phyloP scores from a whole-genome alignment of 1,284 basidiomycete species.

The Leccinum griseonigrum region DNA sequence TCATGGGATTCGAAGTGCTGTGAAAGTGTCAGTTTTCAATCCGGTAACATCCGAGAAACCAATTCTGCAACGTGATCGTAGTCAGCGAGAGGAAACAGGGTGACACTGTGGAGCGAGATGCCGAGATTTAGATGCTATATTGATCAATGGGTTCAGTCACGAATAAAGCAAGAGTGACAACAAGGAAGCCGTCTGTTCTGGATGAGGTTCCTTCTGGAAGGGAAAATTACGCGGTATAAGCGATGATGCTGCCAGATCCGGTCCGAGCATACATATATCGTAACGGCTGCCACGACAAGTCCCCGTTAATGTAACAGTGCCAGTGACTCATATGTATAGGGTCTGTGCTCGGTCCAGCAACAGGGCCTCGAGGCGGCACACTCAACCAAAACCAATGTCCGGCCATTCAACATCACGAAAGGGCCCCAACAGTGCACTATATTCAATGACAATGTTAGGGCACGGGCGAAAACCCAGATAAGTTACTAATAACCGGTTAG shows the following conservation, averaged over 20 bases:
- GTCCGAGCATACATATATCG: conserved; percentile 1
- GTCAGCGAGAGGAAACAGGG: conserved; percentile 58
- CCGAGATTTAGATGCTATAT: conserved; percentile 40
- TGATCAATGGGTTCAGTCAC: conserved; percentile 57
- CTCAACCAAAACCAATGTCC: no score
- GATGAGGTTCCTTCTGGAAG: conserved; percentile 51
- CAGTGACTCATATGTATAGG: no score
- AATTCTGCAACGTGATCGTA: conserved; percentile 46
- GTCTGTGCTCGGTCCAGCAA: no score
- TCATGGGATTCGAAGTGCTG: conserved; percentile 3
- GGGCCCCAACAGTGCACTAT: no score
- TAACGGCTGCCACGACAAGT: no score
- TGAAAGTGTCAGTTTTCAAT: neutral
- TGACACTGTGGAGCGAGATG: conserved; percentile 40
- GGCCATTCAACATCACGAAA: no score
- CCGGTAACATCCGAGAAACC: conserved; percentile 23
- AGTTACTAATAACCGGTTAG: no score
- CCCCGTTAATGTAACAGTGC: no score
- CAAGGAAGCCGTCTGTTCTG: conserved; percentile 65
- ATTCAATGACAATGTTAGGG: no score
- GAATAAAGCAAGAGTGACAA: conserved; percentile 54
- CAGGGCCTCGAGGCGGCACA: no score
- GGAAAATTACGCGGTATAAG: neutral
- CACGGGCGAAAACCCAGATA: no score
- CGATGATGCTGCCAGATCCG: neutral